Base-by-base conservation (phyloP, 2,329 filamentous ascomycete species). In the Sordariomycetes sp. region DNA sequence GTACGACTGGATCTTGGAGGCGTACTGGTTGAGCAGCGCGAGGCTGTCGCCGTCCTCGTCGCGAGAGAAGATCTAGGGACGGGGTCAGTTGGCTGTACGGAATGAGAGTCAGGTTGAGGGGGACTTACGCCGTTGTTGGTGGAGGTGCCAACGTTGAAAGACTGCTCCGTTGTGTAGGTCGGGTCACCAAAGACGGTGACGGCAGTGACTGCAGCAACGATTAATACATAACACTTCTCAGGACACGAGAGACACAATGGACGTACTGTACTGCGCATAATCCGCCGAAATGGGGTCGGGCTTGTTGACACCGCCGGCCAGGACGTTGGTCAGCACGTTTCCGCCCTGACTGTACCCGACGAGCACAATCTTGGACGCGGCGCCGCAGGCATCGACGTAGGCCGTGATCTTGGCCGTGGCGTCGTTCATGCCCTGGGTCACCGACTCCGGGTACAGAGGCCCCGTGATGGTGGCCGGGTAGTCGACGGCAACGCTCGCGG, bases 171-270 rank as follows among this genome's bases (percentile, higher is more conserved):
- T 40, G 52, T 45, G 46, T 61, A 55, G 37, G 55, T 57, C 15
- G 61, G 61, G 46, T 64, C 61, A 30, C 61, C 61, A 32, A 62
- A 61, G 33, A 61, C 39, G 30, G 57, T 42, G 36, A 61, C 47
- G 18, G 59, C 59, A 37, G 61, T 53, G 27, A 64, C 61, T 64
- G 33, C 16, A 15, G 11, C 12, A 4, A 8, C n/a, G 29, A 18
- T 16, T 11, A 8, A 18, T 17, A n/a, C 16, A 28, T 33, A n/a
- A 12, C 14, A 16, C 5, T 14, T 5, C 3, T 24, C 5, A 30
- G 5, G 8, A 21, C 5, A 8, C 8, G n/a, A 9, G 24, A 30
- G 23, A n/a, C 23, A 25, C 23, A 25, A 25, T 11, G 17, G 14
- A 28, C 39, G 28, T n/a, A 41, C 39, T 41, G 32, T 39, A 35